phyloP scores from a whole-genome alignment of 768 basidiomycete genomes.

The Lentinula sp. region DNA sequence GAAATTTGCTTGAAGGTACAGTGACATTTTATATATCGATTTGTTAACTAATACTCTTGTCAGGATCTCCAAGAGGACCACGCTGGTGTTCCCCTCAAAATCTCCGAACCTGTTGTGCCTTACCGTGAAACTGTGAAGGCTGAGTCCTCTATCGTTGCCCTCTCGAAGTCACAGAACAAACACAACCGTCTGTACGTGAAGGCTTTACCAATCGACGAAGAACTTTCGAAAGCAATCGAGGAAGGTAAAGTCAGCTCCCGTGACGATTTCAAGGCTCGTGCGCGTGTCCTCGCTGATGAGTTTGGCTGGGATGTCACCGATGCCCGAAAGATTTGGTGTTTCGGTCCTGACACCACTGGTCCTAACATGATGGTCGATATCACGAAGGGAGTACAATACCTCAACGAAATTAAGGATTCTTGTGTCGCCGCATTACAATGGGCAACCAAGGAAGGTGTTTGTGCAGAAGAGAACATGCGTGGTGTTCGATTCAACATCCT shows the following conservation, averaged over 20 bases:
- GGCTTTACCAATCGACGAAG: conserved; percentile 91
- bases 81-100: conserved; percentile 97
- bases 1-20: conserved; percentile 97
- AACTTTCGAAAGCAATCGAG: conserved; percentile 92
- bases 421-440: conserved; percentile 99
- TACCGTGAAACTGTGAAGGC: conserved; percentile 97
- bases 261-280: conserved; percentile 97
- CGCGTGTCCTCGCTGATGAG: conserved; percentile 93
- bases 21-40: neutral
- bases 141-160: conserved; percentile 91
- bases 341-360: conserved; percentile 97
- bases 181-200: conserved; percentile 98
- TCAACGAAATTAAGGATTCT: conserved; percentile 99
- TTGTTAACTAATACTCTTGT: conserved; percentile 5
- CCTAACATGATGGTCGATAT: conserved; percentile 96
- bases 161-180: conserved; percentile 99
- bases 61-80: conserved; percentile 99
- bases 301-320: conserved; percentile 99
- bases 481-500: conserved; percentile 94
- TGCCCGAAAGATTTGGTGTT: conserved; percentile 99
- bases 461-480: conserved; percentile 98
- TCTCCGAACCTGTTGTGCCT: conserved; percentile 95
- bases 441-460: conserved; percentile 98
- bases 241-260: conserved; percentile 76
- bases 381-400: conserved; percentile 98